These are phyloP conservation scores for Citrullus colocynthis DNA, from an alignment of 306 rosid species.

Conservation along the genomic window DNA sequence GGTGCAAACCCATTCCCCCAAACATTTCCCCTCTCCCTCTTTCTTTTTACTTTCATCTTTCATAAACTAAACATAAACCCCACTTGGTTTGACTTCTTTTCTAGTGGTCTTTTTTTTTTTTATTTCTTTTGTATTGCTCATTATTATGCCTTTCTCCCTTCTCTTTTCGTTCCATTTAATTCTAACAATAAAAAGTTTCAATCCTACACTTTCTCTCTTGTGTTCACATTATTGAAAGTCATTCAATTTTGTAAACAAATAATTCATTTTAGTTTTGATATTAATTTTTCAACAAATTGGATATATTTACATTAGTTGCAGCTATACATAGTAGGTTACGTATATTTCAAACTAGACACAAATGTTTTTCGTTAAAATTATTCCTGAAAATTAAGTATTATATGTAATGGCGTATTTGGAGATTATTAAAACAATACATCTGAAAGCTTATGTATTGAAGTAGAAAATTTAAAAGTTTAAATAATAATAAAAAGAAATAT, in stretches of 20 bases:
- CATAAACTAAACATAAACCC: neutral
- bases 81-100: neutral
- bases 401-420: neutral
- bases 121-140: neutral
- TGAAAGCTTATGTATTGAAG: neutral
- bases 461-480: too few species aligned
- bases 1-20: neutral
- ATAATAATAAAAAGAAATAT: too few species aligned
- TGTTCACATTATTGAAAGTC: neutral
- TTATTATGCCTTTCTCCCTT: neutral
- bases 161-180: neutral
- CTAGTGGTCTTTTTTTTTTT: too few species aligned
- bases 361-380: neutral
- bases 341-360: neutral
- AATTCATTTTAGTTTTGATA: too few species aligned
- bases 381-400: neutral
- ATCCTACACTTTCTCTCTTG: neutral
- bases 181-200: neutral
- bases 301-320: neutral
- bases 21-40: too few species aligned
- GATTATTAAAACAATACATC: neutral
- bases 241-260: neutral
- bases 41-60: too few species aligned
- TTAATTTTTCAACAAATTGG: too few species aligned
- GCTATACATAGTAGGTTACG: neutral